Evolutionary conservation across 345 rosid genomes (phyloP).

Genomic region (Boechera stricta): DNA sequence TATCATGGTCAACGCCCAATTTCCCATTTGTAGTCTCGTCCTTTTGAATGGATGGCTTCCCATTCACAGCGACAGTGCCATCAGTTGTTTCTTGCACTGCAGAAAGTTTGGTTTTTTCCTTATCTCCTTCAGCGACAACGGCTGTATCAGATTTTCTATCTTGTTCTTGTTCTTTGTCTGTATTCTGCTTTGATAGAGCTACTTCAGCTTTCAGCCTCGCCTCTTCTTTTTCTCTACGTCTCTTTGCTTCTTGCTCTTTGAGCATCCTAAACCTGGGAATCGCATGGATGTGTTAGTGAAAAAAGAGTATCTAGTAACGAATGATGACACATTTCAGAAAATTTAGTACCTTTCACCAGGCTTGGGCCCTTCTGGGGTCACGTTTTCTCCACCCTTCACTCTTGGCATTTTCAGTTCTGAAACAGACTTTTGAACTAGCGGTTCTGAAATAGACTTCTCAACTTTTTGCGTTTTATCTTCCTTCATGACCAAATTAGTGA

Average conservation of each 20-base stretch:
- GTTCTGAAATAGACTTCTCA: slow-evolving; percentile 52
- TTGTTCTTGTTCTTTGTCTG: slow-evolving; percentile 29
- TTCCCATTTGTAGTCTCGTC: slow-evolving; percentile 44
- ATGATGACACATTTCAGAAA: background rate
- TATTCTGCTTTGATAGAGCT: slow-evolving; percentile 46
- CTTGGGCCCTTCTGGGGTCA: slow-evolving; percentile 59
- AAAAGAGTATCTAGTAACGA: slow-evolving; percentile 14
- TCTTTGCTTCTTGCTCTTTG: slow-evolving; percentile 86
- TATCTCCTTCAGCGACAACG: slow-evolving; percentile 35
- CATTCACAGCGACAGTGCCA: slow-evolving; percentile 51
- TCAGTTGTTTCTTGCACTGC: slow-evolving; percentile 43
- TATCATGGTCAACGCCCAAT: slow-evolving; percentile 38
- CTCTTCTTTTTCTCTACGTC: slow-evolving; percentile 67
- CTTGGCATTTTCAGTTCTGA: slow-evolving; percentile 45
- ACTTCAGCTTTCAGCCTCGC: slow-evolving; percentile 61
- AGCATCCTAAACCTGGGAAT: slow-evolving; percentile 69
- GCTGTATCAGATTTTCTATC: slow-evolving; percentile 42
- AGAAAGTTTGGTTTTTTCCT: slow-evolving; percentile 26
- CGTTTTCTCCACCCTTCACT: slow-evolving; percentile 49
- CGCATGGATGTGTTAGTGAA: slow-evolving; percentile 29
- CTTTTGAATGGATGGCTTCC: slow-evolving; percentile 48
- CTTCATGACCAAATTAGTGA: slow-evolving; percentile 52
- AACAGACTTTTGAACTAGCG: slow-evolving; percentile 50
- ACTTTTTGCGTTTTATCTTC: slow-evolving; percentile 47
- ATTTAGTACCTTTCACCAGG: slow-evolving; percentile 74